Conservation (phyloP, 768 basidiomycete genomes). For the Leccinum sublutescens region DNA sequence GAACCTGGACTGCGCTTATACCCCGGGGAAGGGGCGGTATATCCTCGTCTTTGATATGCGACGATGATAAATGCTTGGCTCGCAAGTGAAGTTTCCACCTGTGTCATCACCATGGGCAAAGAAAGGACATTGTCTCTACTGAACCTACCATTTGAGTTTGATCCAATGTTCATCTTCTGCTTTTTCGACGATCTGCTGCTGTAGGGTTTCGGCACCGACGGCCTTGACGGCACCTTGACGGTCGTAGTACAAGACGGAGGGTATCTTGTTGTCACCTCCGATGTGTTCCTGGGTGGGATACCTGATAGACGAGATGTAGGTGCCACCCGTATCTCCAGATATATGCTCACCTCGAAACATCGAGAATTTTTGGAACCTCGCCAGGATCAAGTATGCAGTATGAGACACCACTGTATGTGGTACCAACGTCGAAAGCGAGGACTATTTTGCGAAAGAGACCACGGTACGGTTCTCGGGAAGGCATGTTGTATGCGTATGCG, state of each 20-base stretch:
- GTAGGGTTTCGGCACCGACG: constrained; percentile 42
- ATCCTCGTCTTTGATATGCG: constrained; percentile 24
- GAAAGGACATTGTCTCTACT: neutral
- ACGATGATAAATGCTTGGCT: constrained; percentile 24
- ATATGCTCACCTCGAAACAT: constrained; percentile 25
- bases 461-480: constrained; percentile 31
- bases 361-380: constrained; percentile 28
- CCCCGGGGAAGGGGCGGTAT: constrained; percentile 25
- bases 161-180: constrained; percentile 39
- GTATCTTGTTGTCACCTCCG: constrained; percentile 49
- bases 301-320: constrained; percentile 22
- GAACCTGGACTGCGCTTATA: constrained; percentile 20
- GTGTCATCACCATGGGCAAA: neutral
- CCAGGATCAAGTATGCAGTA: constrained; percentile 38
- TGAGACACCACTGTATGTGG: constrained; percentile 35
- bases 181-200: constrained; percentile 34
- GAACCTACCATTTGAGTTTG: constrained; percentile 41
- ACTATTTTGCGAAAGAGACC: constrained; percentile 42
- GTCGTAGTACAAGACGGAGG: constrained; percentile 49
- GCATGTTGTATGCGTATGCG: constrained; percentile 21
- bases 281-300: constrained; percentile 47
- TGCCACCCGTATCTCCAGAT: neutral
- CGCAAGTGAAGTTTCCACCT: constrained; percentile 40
- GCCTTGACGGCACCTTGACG: constrained; percentile 38
- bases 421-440: constrained; percentile 32